Percentiles rank a stretch among this genome's conserved stretches.
Conservation (phyloP, 176 grass and related monocot genomes). For the Coix lacrymajobi region DNA sequence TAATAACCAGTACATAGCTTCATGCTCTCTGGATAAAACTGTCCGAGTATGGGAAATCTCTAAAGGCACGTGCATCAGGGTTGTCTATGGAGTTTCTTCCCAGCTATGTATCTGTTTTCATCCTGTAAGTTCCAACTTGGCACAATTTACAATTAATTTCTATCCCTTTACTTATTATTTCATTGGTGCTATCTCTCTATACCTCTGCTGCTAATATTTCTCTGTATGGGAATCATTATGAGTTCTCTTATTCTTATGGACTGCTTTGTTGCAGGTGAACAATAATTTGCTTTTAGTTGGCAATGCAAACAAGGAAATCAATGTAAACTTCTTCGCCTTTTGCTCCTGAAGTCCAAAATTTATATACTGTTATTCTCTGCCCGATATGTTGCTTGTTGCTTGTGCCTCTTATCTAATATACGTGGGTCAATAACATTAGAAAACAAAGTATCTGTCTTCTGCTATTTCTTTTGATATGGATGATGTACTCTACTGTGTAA, state of each 20-base stretch:
- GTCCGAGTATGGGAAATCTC: constrained; percentile 86
- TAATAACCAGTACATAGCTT: constrained; percentile 99
- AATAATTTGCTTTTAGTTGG: constrained; percentile 96
- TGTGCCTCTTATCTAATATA: not conserved
- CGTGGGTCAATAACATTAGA: not conserved
- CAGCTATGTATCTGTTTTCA: constrained; percentile 97
- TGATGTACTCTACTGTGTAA: not conserved
- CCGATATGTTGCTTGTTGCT: not conserved
- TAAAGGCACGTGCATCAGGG: constrained; percentile 89
- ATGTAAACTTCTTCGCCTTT: constrained; percentile 47
- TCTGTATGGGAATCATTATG: not conserved
- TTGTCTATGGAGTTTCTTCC: constrained; percentile 94
- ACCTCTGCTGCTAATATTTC: constrained; percentile 8
- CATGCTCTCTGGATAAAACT: constrained; percentile 98
- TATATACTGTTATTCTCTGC: not conserved
- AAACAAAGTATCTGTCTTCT: constrained; percentile 6
- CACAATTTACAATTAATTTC: not conserved
- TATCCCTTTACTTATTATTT: not conserved
- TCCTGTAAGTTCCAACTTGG: constrained; percentile 51
- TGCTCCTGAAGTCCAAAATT: not conserved
- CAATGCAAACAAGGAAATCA: constrained; percentile 91
- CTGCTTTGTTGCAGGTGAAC: constrained; percentile 69
- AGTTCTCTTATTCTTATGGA: constrained; percentile 1
- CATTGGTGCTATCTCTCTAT: not conserved
- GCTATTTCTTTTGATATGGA: not conserved